Conservation (phyloP, 2,329 filamentous ascomycete genomes). For the Neonectria faginata region DNA sequence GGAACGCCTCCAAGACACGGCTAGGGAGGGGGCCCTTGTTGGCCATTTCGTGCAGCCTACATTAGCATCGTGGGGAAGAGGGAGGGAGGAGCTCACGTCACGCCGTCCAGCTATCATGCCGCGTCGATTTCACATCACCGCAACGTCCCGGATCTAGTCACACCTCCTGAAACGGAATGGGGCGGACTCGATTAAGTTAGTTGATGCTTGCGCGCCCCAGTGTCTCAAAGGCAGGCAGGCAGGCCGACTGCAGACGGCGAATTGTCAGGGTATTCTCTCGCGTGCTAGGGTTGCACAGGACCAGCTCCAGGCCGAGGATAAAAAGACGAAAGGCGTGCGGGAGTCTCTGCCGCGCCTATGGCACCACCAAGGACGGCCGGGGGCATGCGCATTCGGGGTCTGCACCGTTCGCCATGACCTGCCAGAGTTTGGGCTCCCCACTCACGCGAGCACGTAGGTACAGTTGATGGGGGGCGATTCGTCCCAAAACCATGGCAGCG, state of each 20-base stretch:
- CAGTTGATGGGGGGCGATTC: slow-evolving; percentile 12
- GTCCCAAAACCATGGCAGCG: slow-evolving; percentile 25
- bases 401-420: slow-evolving; percentile 11
- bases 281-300: background rate
- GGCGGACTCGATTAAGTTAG: background rate
- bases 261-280: background rate
- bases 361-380: slow-evolving; percentile 9
- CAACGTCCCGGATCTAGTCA: slow-evolving; percentile 13
- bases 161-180: slow-evolving; percentile 16
- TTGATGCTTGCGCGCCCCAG: background rate
- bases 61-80: slow-evolving; percentile 26
- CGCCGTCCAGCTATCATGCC: slow-evolving; percentile 18
- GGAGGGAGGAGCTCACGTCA: slow-evolving; percentile 7
- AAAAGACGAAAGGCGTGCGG: background rate
- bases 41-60: slow-evolving; percentile 19
- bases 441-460: slow-evolving; percentile 15
- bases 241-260: background rate
- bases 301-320: background rate
- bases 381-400: slow-evolving; percentile 1
- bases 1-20: background rate
- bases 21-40: background rate
- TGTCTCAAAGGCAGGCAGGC: slow-evolving; percentile 10
- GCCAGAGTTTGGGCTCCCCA: slow-evolving; percentile 26
- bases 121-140: slow-evolving; percentile 23
- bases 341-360: slow-evolving; percentile 10